A percentile compares a stretch with the other conserved stretches of the same genome.
phyloP scores from a whole-genome alignment of 2,329 filamentous ascomycete genomes.

The Colletotrichum sp. region DNA sequence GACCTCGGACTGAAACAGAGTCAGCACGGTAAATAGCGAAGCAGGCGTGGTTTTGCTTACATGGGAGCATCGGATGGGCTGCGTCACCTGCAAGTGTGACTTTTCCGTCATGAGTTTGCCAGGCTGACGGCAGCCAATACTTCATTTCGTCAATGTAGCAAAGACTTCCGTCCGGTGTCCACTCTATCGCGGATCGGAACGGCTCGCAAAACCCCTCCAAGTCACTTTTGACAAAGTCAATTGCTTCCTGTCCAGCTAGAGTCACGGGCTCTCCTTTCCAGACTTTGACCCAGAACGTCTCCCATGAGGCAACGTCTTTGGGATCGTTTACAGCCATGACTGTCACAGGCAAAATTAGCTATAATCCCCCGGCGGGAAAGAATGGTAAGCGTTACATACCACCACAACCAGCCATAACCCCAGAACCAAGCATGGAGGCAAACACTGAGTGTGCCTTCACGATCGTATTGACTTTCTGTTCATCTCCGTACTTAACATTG shows the following conservation, averaged over 20 bases:
- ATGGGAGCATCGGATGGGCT: slow-evolving; percentile 49
- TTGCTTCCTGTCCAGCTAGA: slow-evolving; percentile 39
- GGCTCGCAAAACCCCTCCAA: slow-evolving; percentile 30
- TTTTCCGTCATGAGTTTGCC: slow-evolving; percentile 34
- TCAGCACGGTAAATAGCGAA: not conserved
- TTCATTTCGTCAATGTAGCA: slow-evolving; percentile 40
- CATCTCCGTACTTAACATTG: slow-evolving; percentile 28
- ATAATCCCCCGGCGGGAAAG: not conserved
- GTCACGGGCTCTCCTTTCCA: slow-evolving; percentile 31
- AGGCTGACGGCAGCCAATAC: slow-evolving; percentile 37
- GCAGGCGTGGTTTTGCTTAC: slow-evolving; percentile 26
- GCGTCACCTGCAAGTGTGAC: slow-evolving; percentile 45
- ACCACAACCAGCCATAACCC: slow-evolving; percentile 31
- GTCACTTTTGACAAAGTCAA: slow-evolving; percentile 32
- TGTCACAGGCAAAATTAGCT: not conserved
- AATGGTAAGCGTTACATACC: slow-evolving; percentile 25
- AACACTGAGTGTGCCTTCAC: slow-evolving; percentile 34
- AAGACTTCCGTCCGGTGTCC: slow-evolving; percentile 34
- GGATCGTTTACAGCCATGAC: slow-evolving; percentile 29
- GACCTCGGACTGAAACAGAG: slow-evolving; percentile 40
- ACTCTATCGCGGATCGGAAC: slow-evolving; percentile 37
- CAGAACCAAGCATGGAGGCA: slow-evolving; percentile 32
- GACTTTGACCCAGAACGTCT: slow-evolving; percentile 39
- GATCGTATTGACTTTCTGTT: slow-evolving; percentile 29
- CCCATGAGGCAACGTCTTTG: slow-evolving; percentile 31